phyloP scores from a whole-genome alignment of 768 basidiomycete species.

The Chalciporus piperatus region DNA sequence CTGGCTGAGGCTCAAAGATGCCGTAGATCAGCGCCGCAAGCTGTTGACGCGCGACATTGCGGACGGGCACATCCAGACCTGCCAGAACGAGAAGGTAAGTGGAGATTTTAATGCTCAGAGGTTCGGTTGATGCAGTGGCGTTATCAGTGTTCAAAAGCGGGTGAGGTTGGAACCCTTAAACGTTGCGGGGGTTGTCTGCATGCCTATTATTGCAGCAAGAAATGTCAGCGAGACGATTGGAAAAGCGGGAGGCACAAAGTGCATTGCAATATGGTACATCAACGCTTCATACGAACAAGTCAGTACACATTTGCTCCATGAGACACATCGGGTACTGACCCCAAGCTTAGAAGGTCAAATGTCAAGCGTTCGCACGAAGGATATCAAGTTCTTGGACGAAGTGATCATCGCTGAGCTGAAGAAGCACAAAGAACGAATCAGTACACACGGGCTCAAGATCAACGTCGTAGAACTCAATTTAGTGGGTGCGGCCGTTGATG shows the following conservation, averaged over 20 bases:
- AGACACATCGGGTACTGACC: no score
- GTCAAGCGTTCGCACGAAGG: conserved; percentile 22
- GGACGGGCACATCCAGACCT: conserved; percentile 22
- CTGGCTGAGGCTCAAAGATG: conserved; percentile 20
- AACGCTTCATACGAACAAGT: conserved; percentile 19
- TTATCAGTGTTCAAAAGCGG: conserved; percentile 22
- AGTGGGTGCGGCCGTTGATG: conserved; percentile 5
- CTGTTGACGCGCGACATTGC: conserved; percentile 16
- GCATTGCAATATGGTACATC: conserved; percentile 22
- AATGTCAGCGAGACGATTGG: conserved; percentile 30
- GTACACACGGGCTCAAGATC: conserved; percentile 12
- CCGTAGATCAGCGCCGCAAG: conserved; percentile 18
- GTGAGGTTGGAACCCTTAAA: conserved; percentile 16
- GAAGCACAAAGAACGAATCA: conserved; percentile 16
- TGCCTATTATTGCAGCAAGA: conserved; percentile 27
- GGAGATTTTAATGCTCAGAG: no score
- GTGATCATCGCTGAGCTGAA: conserved; percentile 26
- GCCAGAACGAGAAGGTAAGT: conserved; percentile 24
- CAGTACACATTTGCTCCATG: not conserved
- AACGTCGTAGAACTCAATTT: conserved; percentile 28
- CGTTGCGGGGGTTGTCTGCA: conserved; percentile 28
- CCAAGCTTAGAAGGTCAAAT: conserved; percentile 20
- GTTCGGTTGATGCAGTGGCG: not conserved
- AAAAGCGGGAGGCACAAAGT: conserved; percentile 24
- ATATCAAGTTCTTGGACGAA: conserved; percentile 26